Evolutionary conservation across 768 basidiomycete genomes (phyloP).

Genomic region (Mycena belliarum): DNA sequence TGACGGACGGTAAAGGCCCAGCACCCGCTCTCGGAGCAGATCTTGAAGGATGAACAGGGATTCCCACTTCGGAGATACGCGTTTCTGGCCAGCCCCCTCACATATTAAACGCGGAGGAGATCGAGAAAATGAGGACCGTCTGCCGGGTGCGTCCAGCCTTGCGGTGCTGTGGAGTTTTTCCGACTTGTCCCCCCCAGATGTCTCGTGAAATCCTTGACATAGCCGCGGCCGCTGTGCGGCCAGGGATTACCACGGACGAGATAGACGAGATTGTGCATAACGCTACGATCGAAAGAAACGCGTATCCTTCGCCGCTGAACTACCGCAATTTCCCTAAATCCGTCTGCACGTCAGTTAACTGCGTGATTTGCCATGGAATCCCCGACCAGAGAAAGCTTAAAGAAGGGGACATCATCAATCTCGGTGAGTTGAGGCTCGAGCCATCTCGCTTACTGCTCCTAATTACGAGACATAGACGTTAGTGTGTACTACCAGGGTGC

Average conservation of each 20-base stretch:
- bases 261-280: slow-evolving; percentile 93
- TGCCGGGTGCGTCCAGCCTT: slow-evolving; percentile 65
- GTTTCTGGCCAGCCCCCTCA: slow-evolving; percentile 61
- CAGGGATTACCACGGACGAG: slow-evolving; percentile 96
- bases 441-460: slow-evolving; percentile 10
- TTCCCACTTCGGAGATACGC: slow-evolving; percentile 59
- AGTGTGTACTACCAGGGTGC: slow-evolving; percentile 77
- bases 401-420: slow-evolving; percentile 96
- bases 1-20: slow-evolving; percentile 41
- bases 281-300: slow-evolving; percentile 84
- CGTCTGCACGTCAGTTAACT: slow-evolving; percentile 94
- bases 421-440: slow-evolving; percentile 53
- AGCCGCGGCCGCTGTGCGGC: slow-evolving; percentile 79
- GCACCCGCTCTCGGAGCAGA: slow-evolving; percentile 2
- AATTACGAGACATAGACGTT: slow-evolving; percentile 57
- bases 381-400: slow-evolving; percentile 81
- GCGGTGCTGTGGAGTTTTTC: not conserved
- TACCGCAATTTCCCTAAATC: slow-evolving; percentile 94
- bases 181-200: too few species aligned
- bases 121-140: slow-evolving; percentile 85
- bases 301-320: slow-evolving; percentile 93
- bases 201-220: slow-evolving; percentile 91
- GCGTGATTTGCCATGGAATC: slow-evolving; percentile 96
- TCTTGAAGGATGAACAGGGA: slow-evolving; percentile 41
- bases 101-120: slow-evolving; percentile 70